phyloP scores from a whole-genome alignment of 2,329 filamentous ascomycete genomes.

The Sporothrix globosa region DNA sequence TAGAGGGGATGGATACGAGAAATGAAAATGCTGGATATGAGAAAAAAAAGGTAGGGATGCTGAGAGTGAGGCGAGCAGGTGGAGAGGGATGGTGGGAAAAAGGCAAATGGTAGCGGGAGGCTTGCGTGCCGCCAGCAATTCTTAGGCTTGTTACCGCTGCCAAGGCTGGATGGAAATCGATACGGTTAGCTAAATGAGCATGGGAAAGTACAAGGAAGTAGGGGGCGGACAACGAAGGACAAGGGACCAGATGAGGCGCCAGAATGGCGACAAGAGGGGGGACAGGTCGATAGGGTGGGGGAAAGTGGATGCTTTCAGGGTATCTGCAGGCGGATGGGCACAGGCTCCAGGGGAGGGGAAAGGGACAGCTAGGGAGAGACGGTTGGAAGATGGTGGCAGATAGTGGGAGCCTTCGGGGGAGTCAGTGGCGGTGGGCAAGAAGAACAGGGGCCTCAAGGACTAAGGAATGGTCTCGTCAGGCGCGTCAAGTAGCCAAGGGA shows the following conservation, averaged over 20 bases:
- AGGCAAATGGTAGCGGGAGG: background rate
- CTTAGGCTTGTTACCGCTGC: background rate
- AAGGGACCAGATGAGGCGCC: background rate
- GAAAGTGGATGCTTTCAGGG: slow-evolving; percentile 22
- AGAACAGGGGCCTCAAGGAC: background rate
- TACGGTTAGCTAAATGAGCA: slow-evolving; percentile 15
- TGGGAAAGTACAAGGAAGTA: slow-evolving; percentile 8
- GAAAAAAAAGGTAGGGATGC: slow-evolving; percentile 15
- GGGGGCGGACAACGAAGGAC: slow-evolving; percentile 19
- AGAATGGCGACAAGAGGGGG: background rate
- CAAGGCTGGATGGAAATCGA: slow-evolving; percentile 14
- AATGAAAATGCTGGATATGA: background rate
- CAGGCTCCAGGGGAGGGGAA: background rate
- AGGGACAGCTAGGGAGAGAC: background rate
- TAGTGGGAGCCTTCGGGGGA: background rate
- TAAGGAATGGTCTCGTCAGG: background rate
- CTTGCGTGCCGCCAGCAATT: slow-evolving; percentile 1
- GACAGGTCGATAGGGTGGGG: slow-evolving; percentile 10
- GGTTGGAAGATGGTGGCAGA: slow-evolving; percentile 6
- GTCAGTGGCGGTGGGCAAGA: slow-evolving; percentile 3
- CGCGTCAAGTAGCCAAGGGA: too few species aligned
- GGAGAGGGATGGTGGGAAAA: background rate
- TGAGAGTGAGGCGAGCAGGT: slow-evolving; percentile 4
- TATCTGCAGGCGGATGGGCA: background rate
- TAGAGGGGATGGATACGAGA: slow-evolving; percentile 13